Conservation (phyloP, 108 stramenopile genomes). For the Fragilariopsis cylindrus region DNA sequence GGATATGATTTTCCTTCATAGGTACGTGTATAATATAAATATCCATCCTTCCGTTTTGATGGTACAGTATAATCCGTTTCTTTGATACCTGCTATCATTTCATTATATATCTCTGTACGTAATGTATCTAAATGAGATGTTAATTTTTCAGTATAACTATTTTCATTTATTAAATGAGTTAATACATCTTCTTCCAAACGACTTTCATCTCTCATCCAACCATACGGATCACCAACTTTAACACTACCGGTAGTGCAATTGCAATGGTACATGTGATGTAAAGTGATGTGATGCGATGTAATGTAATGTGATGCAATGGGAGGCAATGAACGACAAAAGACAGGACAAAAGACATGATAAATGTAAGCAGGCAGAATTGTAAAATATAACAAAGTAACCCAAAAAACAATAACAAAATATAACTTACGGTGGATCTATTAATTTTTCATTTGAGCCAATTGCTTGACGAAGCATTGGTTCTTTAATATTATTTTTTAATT, state of each 20-base stretch:
- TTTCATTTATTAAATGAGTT: slow-evolving; percentile 81
- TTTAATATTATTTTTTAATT: not conserved
- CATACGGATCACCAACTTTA: slow-evolving; percentile 78
- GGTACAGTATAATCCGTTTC: slow-evolving; percentile 91
- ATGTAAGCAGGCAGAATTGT: no score
- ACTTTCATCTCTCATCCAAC: slow-evolving; percentile 90
- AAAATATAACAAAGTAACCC: no score
- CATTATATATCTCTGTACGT: slow-evolving; percentile 66
- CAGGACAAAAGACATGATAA: no score
- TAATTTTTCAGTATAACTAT: slow-evolving; percentile 66
- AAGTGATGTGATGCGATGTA: no score
- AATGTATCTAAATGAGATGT: slow-evolving; percentile 69
- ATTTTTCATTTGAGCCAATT: slow-evolving; percentile 50
- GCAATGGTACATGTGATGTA: no score
- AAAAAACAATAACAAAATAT: no score
- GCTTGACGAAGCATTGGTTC: slow-evolving; percentile 52
- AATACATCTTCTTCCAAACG: slow-evolving; percentile 74
- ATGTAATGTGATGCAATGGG: no score
- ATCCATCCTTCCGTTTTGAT: slow-evolving; percentile 51
- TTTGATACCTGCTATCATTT: slow-evolving; percentile 66
- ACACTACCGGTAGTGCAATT: not conserved
- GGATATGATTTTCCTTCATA: slow-evolving; percentile 87
- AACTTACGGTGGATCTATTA: slow-evolving; percentile 69
- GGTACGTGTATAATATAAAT: slow-evolving; percentile 88
- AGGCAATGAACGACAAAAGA: no score